A percentile compares a stretch with the other conserved stretches of the same genome.
Conservation (phyloP, 2,329 filamentous ascomycete genomes). For the Fusarium napiforme region DNA sequence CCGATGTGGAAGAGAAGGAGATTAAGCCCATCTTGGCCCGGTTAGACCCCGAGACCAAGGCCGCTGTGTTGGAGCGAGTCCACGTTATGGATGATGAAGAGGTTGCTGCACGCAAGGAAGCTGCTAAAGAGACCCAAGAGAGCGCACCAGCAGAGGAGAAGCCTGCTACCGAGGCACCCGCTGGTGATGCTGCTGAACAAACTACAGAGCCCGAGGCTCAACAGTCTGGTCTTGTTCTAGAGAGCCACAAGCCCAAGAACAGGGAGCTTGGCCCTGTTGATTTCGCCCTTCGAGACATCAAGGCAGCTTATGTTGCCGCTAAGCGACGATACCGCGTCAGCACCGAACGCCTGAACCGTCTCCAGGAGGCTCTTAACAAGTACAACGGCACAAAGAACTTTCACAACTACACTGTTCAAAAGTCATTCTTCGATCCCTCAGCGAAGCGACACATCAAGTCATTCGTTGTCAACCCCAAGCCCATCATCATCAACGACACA, state of each 20-base stretch:
- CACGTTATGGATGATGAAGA: conserved; percentile 55
- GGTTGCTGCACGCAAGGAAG: conserved; percentile 40
- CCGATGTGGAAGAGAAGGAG: conserved; percentile 80
- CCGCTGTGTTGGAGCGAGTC: conserved; percentile 71
- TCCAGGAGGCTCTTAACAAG: conserved; percentile 78
- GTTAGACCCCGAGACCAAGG: conserved; percentile 72
- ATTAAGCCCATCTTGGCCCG: conserved; percentile 76
- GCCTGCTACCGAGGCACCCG: conserved; percentile 32
- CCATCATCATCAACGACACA: conserved; percentile 88
- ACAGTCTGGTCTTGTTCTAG: conserved; percentile 39
- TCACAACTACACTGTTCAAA: conserved; percentile 98
- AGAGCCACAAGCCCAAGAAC: conserved; percentile 52
- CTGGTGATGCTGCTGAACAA: conserved; percentile 28
- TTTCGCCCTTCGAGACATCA: conserved; percentile 76
- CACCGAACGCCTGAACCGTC: conserved; percentile 73
- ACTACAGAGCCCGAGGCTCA: conserved; percentile 36
- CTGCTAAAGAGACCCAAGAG: conserved; percentile 30
- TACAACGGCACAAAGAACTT: conserved; percentile 91
- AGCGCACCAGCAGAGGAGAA: conserved; percentile 37
- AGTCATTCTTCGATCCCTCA: conserved; percentile 81
- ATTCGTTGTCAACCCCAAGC: conserved; percentile 79
- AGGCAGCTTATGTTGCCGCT: conserved; percentile 81
- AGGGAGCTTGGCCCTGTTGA: conserved; percentile 65
- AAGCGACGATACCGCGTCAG: conserved; percentile 89
- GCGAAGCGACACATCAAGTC: conserved; percentile 92